Evolutionary conservation across 441 rosid genomes (phyloP), one percentile per base, ranked within the genome.

Genomic region (Jatropha multifida): DNA sequence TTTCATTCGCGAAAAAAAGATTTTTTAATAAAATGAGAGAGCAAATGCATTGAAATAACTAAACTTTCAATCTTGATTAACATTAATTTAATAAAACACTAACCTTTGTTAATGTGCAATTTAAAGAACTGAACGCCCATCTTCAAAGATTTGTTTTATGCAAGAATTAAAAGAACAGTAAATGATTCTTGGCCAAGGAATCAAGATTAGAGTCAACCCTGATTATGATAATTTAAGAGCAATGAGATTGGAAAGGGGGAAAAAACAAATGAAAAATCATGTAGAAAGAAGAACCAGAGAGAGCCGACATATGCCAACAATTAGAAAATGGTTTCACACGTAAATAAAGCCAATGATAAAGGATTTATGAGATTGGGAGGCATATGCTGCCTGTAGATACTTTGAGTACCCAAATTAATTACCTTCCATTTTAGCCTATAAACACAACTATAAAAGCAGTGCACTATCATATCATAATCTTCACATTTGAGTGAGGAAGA

Each of bases 341-440:
- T 56, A 51, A 51, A 79, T 23, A 48, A 5, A n/a, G 61, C 40
- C 13, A 65, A n/a, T 8, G 17, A n/a, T 20, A 7, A 7, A 27
- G 5, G 23, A 65, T 17, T 42, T 27, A 4, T 42, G 55, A 51
- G 46, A 46, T 56, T 46, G 68, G 68, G 0, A 68, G 61, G 80
- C 75, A 73, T 78, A 81, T 81, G 27, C 83, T 61, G 23, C 55
- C 17, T 0, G 18, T 13, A 11, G 75, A 81, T 79, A 60, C 73
- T 61, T 56, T 20, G 7, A 51, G 4, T 61, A 2, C 44, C 26
- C 73, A 38, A 44, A n/a, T 3, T 52, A 52, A 62, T 56, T n/a
- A 46, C 81, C 71, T 51, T 68, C 78, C 77, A 64, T 64, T 58
- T 73, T 69, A 13, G 73, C 78, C 74, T 75, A 75, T 77, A 80